A percentile compares a stretch with the other conserved stretches of the same genome.
phyloP scores from a whole-genome alignment of 1,139 yeast genomes.

The Saccharomyces uvarum region DNA sequence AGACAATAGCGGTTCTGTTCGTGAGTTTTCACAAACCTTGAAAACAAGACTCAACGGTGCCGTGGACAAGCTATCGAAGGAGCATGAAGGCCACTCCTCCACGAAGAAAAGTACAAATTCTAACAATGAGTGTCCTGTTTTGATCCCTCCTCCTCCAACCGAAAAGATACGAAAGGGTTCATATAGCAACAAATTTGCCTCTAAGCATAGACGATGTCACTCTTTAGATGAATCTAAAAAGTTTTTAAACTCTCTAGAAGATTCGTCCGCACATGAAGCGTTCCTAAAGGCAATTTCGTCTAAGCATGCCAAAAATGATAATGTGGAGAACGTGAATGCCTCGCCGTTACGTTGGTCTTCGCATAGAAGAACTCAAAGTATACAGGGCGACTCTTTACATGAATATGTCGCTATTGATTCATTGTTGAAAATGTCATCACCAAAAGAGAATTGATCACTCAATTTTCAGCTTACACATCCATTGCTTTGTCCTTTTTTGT shows the following conservation, averaged over 20 bases:
- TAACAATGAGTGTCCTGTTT: neutral
- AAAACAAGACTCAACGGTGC: constrained; percentile 43
- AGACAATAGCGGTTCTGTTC: constrained; percentile 31
- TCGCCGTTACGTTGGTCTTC: neutral
- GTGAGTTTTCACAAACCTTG: constrained; percentile 37
- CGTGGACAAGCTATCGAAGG: constrained; percentile 38
- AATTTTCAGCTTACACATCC: neutral
- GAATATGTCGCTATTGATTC: neutral
- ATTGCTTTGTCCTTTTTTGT: neutral
- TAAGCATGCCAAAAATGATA: neutral
- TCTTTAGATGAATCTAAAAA: neutral
- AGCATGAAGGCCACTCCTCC: constrained; percentile 31
- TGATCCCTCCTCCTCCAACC: neutral
- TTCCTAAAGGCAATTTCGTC: neutral
- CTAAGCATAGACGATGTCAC: neutral
- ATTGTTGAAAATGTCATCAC: neutral
- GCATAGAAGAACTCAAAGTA: neutral
- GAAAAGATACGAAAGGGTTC: neutral
- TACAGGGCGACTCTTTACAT: neutral
- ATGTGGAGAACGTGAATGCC: neutral
- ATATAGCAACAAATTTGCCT: neutral
- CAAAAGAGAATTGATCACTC: neutral
- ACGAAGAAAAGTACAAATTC: neutral
- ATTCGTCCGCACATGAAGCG: neutral
- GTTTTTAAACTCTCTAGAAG: neutral